Percentiles rank a stretch among this genome's conserved stretches.
These are phyloP conservation scores for Pyropia haitanensis DNA, from an alignment of 23 red algal genomes.

Conservation along the genomic window DNA sequence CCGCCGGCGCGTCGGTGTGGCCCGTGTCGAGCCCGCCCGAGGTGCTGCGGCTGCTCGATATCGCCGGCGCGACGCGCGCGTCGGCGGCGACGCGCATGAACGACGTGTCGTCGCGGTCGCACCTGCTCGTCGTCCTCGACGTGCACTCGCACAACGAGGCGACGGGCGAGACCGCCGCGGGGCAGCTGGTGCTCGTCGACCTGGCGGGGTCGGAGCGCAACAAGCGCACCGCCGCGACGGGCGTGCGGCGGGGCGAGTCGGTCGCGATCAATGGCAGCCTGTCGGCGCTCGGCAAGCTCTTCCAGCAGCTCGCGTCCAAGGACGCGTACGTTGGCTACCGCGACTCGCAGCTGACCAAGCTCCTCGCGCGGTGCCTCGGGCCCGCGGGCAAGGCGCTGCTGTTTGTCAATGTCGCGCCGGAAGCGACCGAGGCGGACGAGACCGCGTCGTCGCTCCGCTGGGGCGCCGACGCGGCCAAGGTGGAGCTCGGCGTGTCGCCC, in stretches of 20 bases:
- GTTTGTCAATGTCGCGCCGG: too few species aligned
- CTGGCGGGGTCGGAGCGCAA: conserved; percentile 84
- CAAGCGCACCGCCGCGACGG: conserved; percentile 63
- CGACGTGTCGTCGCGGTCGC: conserved; percentile 57
- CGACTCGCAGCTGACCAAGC: conserved; percentile 68
- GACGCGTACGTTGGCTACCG: conserved; percentile 63
- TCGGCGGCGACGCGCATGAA: conserved; percentile 87
- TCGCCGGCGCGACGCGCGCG: conserved; percentile 43
- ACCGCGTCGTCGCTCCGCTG: too few species aligned
- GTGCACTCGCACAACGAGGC: conserved; percentile 65
- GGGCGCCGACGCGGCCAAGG: too few species aligned
- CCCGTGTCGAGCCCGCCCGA: conserved; percentile 40
- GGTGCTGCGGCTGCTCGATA: conserved; percentile 57
- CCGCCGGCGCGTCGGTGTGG: conserved; percentile 54
- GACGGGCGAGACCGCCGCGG: conserved; percentile 34
- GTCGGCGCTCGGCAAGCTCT: conserved; percentile 73
- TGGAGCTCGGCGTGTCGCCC: too few species aligned
- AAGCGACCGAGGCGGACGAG: too few species aligned
- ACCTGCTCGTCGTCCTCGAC: conserved; percentile 71
- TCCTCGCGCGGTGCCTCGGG: conserved; percentile 8
- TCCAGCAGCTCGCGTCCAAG: conserved; percentile 44
- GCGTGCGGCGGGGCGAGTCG: conserved; percentile 68
- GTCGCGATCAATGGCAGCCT: conserved; percentile 78
- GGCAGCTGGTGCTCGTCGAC: conserved; percentile 73
- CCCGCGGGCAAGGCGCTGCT: too few species aligned